Evolutionary conservation across 2,329 filamentous ascomycete species (phyloP).

Genomic region (Clonostachys rhizophaga): DNA sequence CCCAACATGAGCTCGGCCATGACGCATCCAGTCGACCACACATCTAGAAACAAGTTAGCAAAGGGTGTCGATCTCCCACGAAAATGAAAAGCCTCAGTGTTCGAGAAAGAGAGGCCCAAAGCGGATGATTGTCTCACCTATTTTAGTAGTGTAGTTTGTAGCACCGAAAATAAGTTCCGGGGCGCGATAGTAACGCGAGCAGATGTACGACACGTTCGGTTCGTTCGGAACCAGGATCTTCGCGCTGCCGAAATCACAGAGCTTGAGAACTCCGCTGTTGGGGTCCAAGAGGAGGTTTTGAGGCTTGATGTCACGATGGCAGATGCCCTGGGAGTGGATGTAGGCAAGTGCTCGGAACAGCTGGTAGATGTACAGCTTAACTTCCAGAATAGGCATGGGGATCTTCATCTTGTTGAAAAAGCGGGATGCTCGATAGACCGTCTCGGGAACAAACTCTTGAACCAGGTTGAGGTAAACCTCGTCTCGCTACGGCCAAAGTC

Average conservation of each 20-base stretch:
- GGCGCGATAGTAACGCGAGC: slow-evolving; percentile 96
- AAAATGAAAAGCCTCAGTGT: slow-evolving; percentile 1
- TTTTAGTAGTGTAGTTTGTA: slow-evolving; percentile 99
- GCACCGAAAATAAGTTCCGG: slow-evolving; percentile 98
- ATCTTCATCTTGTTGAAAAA: slow-evolving; percentile 99
- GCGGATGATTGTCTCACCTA: slow-evolving; percentile 63
- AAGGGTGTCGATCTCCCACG: neutral
- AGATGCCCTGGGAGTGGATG: slow-evolving; percentile 98
- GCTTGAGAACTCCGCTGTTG: slow-evolving; percentile 84
- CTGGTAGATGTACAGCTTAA: slow-evolving; percentile 99
- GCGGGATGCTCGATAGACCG: slow-evolving; percentile 93
- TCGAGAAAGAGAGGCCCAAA: neutral
- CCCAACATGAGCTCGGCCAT: slow-evolving; percentile 99
- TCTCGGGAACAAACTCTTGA: slow-evolving; percentile 97
- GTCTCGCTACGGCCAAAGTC: slow-evolving; percentile 63
- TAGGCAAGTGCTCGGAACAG: slow-evolving; percentile 97
- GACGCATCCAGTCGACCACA: slow-evolving; percentile 98
- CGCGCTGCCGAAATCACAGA: slow-evolving; percentile 97
- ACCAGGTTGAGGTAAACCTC: slow-evolving; percentile 98
- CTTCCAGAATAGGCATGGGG: slow-evolving; percentile 97
- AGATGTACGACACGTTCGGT: slow-evolving; percentile 99
- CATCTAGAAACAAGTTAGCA: slow-evolving; percentile 66
- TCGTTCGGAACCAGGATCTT: slow-evolving; percentile 99
- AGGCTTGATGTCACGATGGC: slow-evolving; percentile 98
- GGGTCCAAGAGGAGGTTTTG: slow-evolving; percentile 96